These are phyloP conservation scores for Sporothrix euskadiensis DNA, from an alignment of 2,329 filamentous ascomycete genomes.

Conservation along the genomic window DNA sequence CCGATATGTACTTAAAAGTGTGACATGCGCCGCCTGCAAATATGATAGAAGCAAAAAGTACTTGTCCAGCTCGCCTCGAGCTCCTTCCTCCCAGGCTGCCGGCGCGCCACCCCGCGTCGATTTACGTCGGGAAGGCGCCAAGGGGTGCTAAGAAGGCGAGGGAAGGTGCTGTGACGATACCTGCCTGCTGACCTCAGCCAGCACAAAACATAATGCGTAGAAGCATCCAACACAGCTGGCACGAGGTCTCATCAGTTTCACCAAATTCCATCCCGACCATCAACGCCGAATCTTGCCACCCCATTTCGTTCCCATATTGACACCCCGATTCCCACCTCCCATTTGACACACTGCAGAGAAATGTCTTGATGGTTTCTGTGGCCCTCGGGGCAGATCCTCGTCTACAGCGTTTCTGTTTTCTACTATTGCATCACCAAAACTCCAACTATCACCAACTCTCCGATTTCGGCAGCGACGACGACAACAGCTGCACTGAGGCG, in stretches of 20 bases:
- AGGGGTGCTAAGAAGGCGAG: conserved; percentile 1
- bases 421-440: conserved; percentile 2
- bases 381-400: conserved; percentile 19
- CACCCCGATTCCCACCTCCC: background rate
- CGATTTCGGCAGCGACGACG: background rate
- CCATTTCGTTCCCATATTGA: background rate
- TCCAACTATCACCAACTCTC: background rate
- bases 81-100: background rate
- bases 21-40: background rate
- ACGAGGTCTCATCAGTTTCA: conserved; percentile 4
- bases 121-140: conserved; percentile 12
- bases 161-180: conserved; percentile 12
- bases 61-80: background rate
- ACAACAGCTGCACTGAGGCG: conserved; percentile 3
- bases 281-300: conserved; percentile 1
- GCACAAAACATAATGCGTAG: background rate
- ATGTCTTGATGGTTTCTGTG: conserved; percentile 16
- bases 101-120: conserved; percentile 25
- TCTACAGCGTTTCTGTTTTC: background rate
- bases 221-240: background rate
- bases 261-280: background rate
- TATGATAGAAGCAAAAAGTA: background rate
- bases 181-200: background rate
- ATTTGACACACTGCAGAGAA: background rate
- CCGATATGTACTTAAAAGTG: background rate